Evolutionary conservation across 805 yeast genomes (phyloP).

Genomic region (Torulaspora microellipsoides): DNA sequence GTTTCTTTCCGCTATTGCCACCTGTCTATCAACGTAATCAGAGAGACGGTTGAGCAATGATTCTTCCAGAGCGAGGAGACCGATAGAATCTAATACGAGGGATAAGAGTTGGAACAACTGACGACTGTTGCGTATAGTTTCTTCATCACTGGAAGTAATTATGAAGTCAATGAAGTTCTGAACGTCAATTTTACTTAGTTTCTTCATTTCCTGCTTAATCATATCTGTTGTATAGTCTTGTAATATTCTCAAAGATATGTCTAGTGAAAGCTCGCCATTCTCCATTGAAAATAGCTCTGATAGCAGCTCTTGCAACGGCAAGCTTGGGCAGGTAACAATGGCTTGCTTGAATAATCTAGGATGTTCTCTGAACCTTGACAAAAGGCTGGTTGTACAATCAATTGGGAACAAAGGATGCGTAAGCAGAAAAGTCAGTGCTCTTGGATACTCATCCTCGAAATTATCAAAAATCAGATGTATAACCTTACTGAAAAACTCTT

Average conservation of each 20-base stretch:
- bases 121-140: constrained; percentile 15
- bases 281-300: constrained; percentile 52
- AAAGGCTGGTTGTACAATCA: constrained; percentile 48
- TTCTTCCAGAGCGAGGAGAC: constrained; percentile 33
- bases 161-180: constrained; percentile 34
- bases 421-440: constrained; percentile 63
- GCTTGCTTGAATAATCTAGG: constrained; percentile 77
- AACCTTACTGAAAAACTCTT: constrained; percentile 46
- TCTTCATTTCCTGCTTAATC: constrained; percentile 45
- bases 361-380: constrained; percentile 47
- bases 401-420: constrained; percentile 86
- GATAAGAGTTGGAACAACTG: constrained; percentile 32
- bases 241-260: constrained; percentile 59
- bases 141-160: constrained; percentile 23
- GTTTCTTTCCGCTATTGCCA: constrained; percentile 27
- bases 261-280: constrained; percentile 62
- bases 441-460: constrained; percentile 42
- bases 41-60: constrained; percentile 22
- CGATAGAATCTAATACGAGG: constrained; percentile 34
- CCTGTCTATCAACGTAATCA: constrained; percentile 25
- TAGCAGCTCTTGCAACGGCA: constrained; percentile 60
- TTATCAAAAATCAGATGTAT: constrained; percentile 40
- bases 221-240: constrained; percentile 60
- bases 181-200: constrained; percentile 30
- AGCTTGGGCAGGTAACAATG: constrained; percentile 68